Base-by-base conservation (phyloP, 139 green algal genomes). In the Zygnema circumcarinatum region DNA sequence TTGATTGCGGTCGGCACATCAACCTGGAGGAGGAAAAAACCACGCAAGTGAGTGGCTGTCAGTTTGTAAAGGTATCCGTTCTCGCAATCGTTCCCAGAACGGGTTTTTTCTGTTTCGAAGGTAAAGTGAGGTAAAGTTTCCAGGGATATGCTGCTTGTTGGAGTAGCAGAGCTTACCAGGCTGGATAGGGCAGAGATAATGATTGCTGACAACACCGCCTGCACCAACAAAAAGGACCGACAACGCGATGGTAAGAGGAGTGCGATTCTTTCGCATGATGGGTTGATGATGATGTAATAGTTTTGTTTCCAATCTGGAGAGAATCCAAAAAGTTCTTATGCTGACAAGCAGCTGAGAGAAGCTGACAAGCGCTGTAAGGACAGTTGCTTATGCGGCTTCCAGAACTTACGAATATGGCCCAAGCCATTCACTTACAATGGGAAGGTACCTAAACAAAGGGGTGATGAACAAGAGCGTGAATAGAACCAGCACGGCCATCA, bases 401-500 rank as follows among this genome's bases (percentile, higher is more conserved):
- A 32, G 2, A 31, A 81, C 21, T 81, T 42, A 47, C 1, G 29
- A 80, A 84, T 11, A 3, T 39, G 76, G 29, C 32, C 7, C 39
- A 29, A 25, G 67, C 32, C 36, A 84, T 1, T 2, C 7, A 75
- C 20, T 86, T 22, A 87, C 81, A 84, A 76, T 84, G 22, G 82
- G 82, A 2, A 85, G 16, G 67, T 88, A 85, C 2, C 76, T 67
- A 53, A 88, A 88, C 47, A 83, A 21, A 25, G 82, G 67, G 20
- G 82, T 84, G 7, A 84, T 32, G 2, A 35, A 25, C 31, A 56
- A 20, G 22, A 88, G 32, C 25, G 67, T 36, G 38, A 88, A 25
- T 2, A 88, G 67, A 1, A 88, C n/a, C 1, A 90, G 21, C 0
- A 54, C 1, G 0, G 85, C 2, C 54, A 85, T 90, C 25, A 87